These are phyloP conservation scores for Aspergillus nomiae DNA, from an alignment of 2,329 filamentous ascomycete genomes.

Conservation along the genomic window DNA sequence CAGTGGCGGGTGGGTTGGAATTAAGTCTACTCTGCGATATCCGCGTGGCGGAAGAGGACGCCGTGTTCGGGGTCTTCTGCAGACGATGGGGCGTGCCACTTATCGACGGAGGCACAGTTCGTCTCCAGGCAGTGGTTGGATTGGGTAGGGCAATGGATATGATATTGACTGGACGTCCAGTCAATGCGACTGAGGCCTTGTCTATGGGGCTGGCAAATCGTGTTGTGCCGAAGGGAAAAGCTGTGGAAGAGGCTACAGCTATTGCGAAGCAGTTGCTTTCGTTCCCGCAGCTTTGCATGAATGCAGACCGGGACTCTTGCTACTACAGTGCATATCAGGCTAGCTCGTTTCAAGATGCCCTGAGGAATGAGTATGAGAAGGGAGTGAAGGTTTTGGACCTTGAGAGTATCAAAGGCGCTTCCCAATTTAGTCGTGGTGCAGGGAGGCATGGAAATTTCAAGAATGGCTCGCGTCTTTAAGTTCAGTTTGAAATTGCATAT, in stretches of 20 bases:
- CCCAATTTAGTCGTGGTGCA: conserved; percentile 42
- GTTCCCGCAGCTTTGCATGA: conserved; percentile 58
- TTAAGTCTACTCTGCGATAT: conserved; percentile 41
- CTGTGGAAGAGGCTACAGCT: conserved; percentile 51
- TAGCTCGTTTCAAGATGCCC: conserved; percentile 52
- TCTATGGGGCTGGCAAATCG: conserved; percentile 56
- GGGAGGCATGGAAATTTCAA: conserved; percentile 56
- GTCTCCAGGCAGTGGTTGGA: conserved; percentile 54
- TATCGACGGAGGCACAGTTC: conserved; percentile 57
- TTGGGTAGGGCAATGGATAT: conserved; percentile 58
- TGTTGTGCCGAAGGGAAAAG: conserved; percentile 54
- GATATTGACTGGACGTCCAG: conserved; percentile 57
- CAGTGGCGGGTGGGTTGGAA: conserved; percentile 41
- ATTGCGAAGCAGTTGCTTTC: conserved; percentile 50
- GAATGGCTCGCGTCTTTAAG: not conserved
- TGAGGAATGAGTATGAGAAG: conserved; percentile 51
- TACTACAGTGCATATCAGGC: conserved; percentile 57
- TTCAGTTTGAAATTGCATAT: not conserved
- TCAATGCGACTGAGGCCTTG: conserved; percentile 53
- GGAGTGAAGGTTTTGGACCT: conserved; percentile 45
- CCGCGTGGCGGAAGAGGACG: conserved; percentile 33
- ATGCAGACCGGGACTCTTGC: conserved; percentile 49
- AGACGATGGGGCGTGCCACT: conserved; percentile 56
- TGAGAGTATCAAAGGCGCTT: conserved; percentile 48
- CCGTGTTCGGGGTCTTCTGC: conserved; percentile 52